These are phyloP conservation scores for Aquanectria penicillioides DNA, from an alignment of 2,329 filamentous ascomycete species.

Conservation along the genomic window DNA sequence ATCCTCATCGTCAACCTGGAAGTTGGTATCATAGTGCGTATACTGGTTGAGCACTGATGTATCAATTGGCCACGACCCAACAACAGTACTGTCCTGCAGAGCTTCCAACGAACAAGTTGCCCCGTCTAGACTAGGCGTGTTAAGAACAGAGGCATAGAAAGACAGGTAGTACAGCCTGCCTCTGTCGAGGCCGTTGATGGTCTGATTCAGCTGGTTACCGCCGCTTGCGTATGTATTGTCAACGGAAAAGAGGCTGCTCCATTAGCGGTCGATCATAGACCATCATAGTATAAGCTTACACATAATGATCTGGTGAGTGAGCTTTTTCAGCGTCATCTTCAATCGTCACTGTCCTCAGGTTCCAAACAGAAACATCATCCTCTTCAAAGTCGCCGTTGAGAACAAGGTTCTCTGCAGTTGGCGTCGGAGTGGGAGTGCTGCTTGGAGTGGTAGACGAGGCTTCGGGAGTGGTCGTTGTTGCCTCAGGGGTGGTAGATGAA, in stretches of 20 bases:
- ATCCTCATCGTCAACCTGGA: too few relatives aligned
- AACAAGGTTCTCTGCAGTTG: background rate
- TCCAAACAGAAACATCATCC: slow-evolving; percentile 1
- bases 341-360: background rate
- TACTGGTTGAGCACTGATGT: too few relatives aligned
- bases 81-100: background rate
- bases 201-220: slow-evolving; percentile 21
- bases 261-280: background rate
- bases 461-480: background rate
- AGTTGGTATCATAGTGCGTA: too few relatives aligned
- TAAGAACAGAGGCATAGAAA: slow-evolving; percentile 4
- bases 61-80: background rate
- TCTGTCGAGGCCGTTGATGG: slow-evolving; percentile 15
- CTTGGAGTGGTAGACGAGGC: background rate
- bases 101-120: background rate
- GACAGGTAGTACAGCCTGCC: background rate
- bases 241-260: background rate
- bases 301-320: slow-evolving; percentile 10
- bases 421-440: background rate
- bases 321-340: background rate
- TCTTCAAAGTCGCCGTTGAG: slow-evolving; percentile 14
- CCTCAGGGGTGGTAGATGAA: background rate
- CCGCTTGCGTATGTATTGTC: background rate
- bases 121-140: background rate
- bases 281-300: background rate